phyloP scores from a whole-genome alignment of 106 monocot species.

The Acorus gramineus region DNA sequence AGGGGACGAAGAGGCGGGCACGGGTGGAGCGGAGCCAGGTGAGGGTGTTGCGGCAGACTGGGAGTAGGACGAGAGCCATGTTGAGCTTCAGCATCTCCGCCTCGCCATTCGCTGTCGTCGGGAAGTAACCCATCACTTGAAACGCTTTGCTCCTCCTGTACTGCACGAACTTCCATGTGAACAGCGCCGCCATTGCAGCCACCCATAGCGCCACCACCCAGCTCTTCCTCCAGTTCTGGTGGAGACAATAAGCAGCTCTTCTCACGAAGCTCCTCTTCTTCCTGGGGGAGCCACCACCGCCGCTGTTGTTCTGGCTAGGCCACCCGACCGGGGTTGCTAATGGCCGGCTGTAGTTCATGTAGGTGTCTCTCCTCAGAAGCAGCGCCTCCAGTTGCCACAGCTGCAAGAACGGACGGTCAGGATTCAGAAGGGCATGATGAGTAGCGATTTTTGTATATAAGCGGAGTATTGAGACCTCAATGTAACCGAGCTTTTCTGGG shows the following conservation, averaged over 20 bases:
- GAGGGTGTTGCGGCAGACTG: slow-evolving; percentile 82
- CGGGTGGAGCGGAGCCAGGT: slow-evolving; percentile 86
- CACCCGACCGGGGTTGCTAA: slow-evolving; percentile 38
- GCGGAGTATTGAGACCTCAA: slow-evolving; percentile 33
- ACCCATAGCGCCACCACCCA: slow-evolving; percentile 66
- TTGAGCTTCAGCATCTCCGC: slow-evolving; percentile 90
- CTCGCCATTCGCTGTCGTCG: slow-evolving; percentile 70
- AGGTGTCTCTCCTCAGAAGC: slow-evolving; percentile 67
- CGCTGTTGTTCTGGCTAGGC: slow-evolving; percentile 52
- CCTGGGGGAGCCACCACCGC: background rate
- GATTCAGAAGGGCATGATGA: background rate
- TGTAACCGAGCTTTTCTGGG: slow-evolving; percentile 79
- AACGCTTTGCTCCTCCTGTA: slow-evolving; percentile 48
- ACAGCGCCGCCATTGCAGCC: slow-evolving; percentile 46
- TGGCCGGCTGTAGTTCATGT: slow-evolving; percentile 74
- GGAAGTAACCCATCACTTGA: slow-evolving; percentile 76
- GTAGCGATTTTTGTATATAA: background rate
- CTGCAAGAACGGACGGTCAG: slow-evolving; percentile 9
- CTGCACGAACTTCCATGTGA: slow-evolving; percentile 76
- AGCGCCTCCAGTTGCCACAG: slow-evolving; percentile 84
- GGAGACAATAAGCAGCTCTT: slow-evolving; percentile 6
- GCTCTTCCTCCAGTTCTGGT: slow-evolving; percentile 52
- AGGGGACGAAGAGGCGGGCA: slow-evolving; percentile 75
- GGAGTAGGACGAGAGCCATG: slow-evolving; percentile 86
- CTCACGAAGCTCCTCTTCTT: slow-evolving; percentile 5